Base-by-base conservation (phyloP, 192 early-diverging fungal genomes). In the Chytriomyces confervae region DNA sequence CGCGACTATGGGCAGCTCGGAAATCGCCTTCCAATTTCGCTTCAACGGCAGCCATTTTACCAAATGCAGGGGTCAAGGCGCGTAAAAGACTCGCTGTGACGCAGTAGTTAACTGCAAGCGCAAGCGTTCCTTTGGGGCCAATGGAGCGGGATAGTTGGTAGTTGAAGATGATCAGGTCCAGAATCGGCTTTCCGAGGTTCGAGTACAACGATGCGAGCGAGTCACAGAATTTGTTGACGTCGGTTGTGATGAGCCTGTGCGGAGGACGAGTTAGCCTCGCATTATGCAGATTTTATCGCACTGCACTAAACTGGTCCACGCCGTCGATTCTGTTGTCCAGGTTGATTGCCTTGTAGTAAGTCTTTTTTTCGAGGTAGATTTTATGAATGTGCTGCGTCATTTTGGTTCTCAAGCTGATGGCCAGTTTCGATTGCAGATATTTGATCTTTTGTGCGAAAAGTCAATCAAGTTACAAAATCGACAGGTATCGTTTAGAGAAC, bases 111-210 rank as follows among this genome's bases (percentile, higher is more conserved):
- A 83, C 23, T 9, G 62, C 73, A 46, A 86, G 69, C 7, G 78
- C 85, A 50, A 64, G 23, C 51, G 80, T 86, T 27, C 85, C 85
- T 50, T 69, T 72, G 46, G 72, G 20, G 8, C 85, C 85, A 51
- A 86, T 84, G 62, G 53, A 65, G 29, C 80, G 72, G 16, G 81
- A 89, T 8, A 93, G 70, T 76, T 93, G 92, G 78, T 91, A 92
- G 29, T 91, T 92, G 84, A 93, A 93, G 50, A 93, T 83, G 27
- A 91, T 79, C 23, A 93, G 89, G 61, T 93, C 92, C 6, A 93
- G 88, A 13, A 93, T 43, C 6, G 92, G 92, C 62, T 93, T 93
- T 24, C 89, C 88, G 75, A 92, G 89, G 72, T 93, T 92, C 7
- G 92, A 93, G 80, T 92, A 92, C 61, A 93, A 80, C 62, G 89